Evolutionary conservation across 257 asterid genomes (phyloP), one percentile per base, ranked within the genome.

Genomic region (Plantago major): DNA sequence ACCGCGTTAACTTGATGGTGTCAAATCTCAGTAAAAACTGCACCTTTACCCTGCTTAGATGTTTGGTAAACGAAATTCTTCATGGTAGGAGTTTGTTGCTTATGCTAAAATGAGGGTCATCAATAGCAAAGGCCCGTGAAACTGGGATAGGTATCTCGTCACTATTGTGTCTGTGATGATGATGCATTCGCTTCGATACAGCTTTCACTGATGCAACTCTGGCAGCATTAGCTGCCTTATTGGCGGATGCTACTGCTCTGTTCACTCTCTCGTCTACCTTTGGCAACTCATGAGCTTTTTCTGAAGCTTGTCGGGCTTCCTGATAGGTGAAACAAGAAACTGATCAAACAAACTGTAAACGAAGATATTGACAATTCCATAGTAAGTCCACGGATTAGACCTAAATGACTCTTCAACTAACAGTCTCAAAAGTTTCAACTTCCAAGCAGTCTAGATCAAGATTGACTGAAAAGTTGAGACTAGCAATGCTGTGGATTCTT

Each of bases 241-340:
- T 71, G 16, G 84, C 81, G 11, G 73, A 68, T 22, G 73, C 58
- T 46, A 75, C 75, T 57, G 74, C 79, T 57, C 79, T 61, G 65
- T 75, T 79, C 48, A 73, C 84, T 57, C 81, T 63, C 49, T 75
- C 77, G 33, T 79, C 79, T 17, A 79, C 79, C 64, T 72, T 75
- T 42, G 65, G 63, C 52, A 76, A 74, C 18, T 70, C 79, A 9
- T 75, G 67, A 17, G 84, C 77, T 66, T 56, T 72, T 63, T 69
- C 77, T 13, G 81, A 74, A 13, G 79, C 81, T 51, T 72, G 72
- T 5, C 76, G 72, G 52, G 84, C 81, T 62, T 75, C 84, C 84
- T 79, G 68, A 42, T 46, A 47, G 46, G 58, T n/a, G 47, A 15
- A 45, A 33, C 40, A 33, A 33, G 40, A 33, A 33, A 33, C 40